Percentiles rank a stretch among this genome's conserved stretches.
These are phyloP conservation scores for Kazachstania kunashirensis DNA, from an alignment of 805 yeast genomes.

Conservation along the genomic window DNA sequence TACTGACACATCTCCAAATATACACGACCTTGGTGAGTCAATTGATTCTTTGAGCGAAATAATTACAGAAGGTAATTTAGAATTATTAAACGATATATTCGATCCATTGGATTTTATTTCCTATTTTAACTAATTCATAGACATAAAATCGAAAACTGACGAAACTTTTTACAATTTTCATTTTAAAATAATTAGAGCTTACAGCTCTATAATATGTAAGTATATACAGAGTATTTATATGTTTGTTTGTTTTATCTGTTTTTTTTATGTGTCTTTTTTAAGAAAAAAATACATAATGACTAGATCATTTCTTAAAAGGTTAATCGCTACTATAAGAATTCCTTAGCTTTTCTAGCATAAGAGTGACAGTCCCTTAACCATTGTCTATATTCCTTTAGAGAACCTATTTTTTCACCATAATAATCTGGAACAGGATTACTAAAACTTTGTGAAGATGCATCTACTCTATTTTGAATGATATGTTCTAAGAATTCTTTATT, in stretches of 20 bases:
- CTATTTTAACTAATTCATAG: conserved; percentile 9
- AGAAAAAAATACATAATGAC: too few relatives aligned
- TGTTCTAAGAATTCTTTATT: conserved; percentile 68
- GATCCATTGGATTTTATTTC: conserved; percentile 25
- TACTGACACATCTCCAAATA: background rate
- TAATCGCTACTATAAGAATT: conserved; percentile 47
- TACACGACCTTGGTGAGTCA: too few relatives aligned
- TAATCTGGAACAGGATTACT: conserved; percentile 97
- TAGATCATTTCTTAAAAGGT: background rate
- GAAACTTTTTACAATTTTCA: too few relatives aligned
- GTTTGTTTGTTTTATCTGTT: too few relatives aligned
- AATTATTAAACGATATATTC: conserved; percentile 18
- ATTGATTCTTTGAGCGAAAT: background rate
- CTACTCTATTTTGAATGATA: conserved; percentile 72
- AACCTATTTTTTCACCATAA: conserved; percentile 91
- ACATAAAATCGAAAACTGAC: too few relatives aligned
- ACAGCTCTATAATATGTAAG: too few relatives aligned
- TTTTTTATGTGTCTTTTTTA: too few relatives aligned
- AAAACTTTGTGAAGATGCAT: conserved; percentile 83
- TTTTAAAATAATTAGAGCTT: too few relatives aligned
- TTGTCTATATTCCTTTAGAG: conserved; percentile 76
- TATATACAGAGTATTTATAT: too few relatives aligned
- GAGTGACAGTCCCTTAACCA: conserved; percentile 96
- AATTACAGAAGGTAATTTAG: conserved; percentile 8
- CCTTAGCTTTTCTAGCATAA: conserved; percentile 71